A percentile compares a stretch with the other conserved stretches of the same genome.
phyloP scores from a whole-genome alignment of 73 alveolate genomes.

The Paramecium pentaurelia region DNA sequence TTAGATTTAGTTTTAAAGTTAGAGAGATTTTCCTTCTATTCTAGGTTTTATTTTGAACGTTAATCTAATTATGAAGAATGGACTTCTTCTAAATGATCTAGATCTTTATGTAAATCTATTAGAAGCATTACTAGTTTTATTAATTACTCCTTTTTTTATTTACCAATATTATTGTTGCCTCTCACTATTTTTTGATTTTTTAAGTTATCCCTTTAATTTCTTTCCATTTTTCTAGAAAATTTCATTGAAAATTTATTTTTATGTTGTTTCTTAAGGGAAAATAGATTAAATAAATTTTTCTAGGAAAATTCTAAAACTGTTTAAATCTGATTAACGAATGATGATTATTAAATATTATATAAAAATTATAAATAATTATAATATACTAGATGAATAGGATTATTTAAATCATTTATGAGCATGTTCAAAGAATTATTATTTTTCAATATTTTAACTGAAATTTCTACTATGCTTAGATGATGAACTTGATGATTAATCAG shows the following conservation, averaged over 20 bases:
- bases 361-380: neutral
- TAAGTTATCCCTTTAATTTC: neutral
- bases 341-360: neutral
- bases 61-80: no score
- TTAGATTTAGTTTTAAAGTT: no score
- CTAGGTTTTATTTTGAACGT: no score
- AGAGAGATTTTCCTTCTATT: neutral
- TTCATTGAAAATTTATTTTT: no score
- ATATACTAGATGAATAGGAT: neutral
- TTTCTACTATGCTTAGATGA: conserved; percentile 16
- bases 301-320: neutral
- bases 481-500: neutral
- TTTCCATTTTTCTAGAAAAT: neutral
- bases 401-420: neutral
- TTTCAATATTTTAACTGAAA: conserved; percentile 6
- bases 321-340: neutral
- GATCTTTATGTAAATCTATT: neutral
- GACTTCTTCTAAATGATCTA: neutral
- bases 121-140: neutral
- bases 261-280: neutral
- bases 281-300: neutral
- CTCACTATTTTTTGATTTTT: no score
- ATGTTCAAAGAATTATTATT: neutral
- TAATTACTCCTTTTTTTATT: neutral
- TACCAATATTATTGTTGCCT: neutral